These are phyloP conservation scores for Phoma herbarum DNA, from an alignment of 2,329 filamentous ascomycete species.

Conservation along the genomic window DNA sequence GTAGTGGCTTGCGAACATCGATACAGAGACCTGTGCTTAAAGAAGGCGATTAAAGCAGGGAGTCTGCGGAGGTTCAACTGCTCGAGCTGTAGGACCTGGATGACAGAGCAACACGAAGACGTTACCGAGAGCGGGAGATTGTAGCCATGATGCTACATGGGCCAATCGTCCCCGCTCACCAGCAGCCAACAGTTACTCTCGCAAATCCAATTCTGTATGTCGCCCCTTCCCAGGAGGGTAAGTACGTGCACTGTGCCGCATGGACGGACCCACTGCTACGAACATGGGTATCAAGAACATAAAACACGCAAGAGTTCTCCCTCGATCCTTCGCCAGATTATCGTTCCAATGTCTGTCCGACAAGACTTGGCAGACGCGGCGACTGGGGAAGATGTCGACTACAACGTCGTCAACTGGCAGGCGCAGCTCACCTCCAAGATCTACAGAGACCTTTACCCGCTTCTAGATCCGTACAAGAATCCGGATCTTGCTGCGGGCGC, in stretches of 20 bases:
- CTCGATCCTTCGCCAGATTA: background rate
- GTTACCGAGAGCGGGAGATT: background rate
- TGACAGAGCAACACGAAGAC: background rate
- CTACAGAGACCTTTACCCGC: background rate
- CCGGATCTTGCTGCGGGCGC: background rate
- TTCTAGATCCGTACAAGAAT: background rate
- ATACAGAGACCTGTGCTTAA: slow-evolving; percentile 5
- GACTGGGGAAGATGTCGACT: background rate
- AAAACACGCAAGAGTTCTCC: background rate
- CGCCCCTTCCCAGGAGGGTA: background rate
- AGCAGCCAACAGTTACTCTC: background rate
- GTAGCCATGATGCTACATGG: background rate
- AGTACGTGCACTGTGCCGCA: background rate
- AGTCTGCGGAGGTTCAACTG: background rate
- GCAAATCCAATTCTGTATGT: background rate
- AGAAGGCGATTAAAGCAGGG: background rate
- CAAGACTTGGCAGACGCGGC: background rate
- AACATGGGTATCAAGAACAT: background rate
- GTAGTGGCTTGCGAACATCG: slow-evolving; percentile 16
- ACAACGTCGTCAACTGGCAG: background rate
- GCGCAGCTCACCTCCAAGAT: background rate
- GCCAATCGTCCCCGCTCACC: background rate
- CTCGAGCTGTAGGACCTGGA: background rate
- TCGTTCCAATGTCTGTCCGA: background rate
- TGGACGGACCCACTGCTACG: background rate